Percentiles rank a stretch among this genome's conserved stretches.
Evolutionary conservation across 306 rosid genomes (phyloP).

Genomic region (Quercus alba): DNA sequence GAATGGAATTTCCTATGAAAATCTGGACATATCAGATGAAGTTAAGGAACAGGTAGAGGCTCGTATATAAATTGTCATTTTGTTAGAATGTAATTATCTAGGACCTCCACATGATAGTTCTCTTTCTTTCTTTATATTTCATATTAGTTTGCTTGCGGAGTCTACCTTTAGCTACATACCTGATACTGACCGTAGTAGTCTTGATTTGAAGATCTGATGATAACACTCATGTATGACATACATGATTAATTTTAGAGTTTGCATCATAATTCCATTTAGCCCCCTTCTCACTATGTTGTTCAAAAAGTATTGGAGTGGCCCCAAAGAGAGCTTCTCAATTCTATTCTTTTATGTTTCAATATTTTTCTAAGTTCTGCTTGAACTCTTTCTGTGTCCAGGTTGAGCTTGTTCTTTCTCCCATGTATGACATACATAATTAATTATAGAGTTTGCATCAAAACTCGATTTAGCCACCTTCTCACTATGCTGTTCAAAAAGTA

Average conservation of each 20-base stretch:
- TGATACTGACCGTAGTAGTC: not conserved
- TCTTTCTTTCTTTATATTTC: not conserved
- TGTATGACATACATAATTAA: not conserved
- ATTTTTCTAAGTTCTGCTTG: slow-evolving; percentile 10
- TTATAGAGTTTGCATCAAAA: not conserved
- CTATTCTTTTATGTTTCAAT: not conserved
- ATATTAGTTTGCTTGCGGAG: not conserved
- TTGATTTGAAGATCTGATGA: not conserved
- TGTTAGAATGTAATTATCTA: not conserved
- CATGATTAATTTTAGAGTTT: not conserved
- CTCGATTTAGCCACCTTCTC: not conserved
- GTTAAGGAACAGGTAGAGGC: slow-evolving; percentile 89
- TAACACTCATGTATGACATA: not conserved
- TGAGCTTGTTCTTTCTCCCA: slow-evolving; percentile 77
- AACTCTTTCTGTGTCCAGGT: slow-evolving; percentile 50
- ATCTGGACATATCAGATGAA: slow-evolving; percentile 94
- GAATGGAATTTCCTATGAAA: slow-evolving; percentile 64
- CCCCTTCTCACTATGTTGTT: not conserved
- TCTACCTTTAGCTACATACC: not conserved
- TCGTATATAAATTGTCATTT: slow-evolving; percentile 1
- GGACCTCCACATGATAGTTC: not conserved
- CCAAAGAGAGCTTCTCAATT: not conserved
- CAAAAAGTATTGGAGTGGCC: not conserved
- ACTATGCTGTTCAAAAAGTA: not conserved
- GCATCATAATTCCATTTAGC: not conserved